Percentiles rank a stretch among this genome's conserved stretches.
Evolutionary conservation across 2,329 filamentous ascomycete genomes (phyloP).

Genomic region (Alternaria conjuncta): DNA sequence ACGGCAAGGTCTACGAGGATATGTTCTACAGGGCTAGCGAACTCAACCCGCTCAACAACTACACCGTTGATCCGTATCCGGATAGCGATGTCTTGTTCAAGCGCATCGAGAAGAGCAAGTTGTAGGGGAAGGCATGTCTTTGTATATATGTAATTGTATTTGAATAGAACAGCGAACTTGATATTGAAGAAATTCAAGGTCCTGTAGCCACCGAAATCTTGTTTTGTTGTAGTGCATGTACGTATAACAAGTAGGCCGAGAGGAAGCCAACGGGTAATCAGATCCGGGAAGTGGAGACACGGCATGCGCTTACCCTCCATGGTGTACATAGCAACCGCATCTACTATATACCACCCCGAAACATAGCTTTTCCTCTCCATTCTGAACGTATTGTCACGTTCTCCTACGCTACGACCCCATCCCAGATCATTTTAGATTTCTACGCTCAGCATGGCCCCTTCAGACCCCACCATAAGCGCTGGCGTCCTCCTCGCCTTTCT

Average conservation of each 20-base stretch:
- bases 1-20: constrained; percentile 80
- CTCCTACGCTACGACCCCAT: neutral
- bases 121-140: constrained; percentile 42
- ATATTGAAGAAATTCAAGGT: neutral
- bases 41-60: constrained; percentile 74
- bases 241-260: neutral
- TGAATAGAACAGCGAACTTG: neutral
- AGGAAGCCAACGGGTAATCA: neutral
- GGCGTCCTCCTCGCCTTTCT: constrained; percentile 3
- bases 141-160: constrained; percentile 8
- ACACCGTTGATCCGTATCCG: constrained; percentile 76
- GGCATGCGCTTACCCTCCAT: neutral
- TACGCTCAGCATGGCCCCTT: neutral
- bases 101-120: constrained; percentile 64
- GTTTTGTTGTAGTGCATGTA: neutral
- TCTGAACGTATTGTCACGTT: neutral
- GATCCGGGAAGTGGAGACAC: neutral
- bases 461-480: neutral
- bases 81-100: constrained; percentile 67
- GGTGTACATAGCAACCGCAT: too few species aligned
- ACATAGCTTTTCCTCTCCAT: too few species aligned
- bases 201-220: neutral
- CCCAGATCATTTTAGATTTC: neutral
- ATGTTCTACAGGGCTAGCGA: constrained; percentile 75
- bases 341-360: too few species aligned